Evolutionary conservation across 2,329 filamentous ascomycete genomes (phyloP).

Genomic region (Pestalotiopsis sp.): DNA sequence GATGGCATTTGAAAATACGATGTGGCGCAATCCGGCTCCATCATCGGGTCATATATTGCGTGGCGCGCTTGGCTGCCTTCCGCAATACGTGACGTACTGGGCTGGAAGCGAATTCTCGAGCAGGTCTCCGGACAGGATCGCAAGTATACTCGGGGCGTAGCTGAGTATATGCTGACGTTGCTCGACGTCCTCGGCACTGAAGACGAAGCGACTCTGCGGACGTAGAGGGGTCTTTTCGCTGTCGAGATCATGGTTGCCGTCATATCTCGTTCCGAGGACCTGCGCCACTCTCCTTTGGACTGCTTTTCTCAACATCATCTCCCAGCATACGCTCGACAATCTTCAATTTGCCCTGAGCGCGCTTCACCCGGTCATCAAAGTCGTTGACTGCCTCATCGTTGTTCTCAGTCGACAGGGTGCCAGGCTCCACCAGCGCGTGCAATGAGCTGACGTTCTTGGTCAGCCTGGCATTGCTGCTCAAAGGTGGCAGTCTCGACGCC

Average conservation of each 20-base stretch:
- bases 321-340: slow-evolving; percentile 74
- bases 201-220: background rate
- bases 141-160: background rate
- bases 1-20: too few relatives aligned
- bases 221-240: background rate
- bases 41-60: too few relatives aligned
- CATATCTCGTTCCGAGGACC: slow-evolving; percentile 17
- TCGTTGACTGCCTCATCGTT: slow-evolving; percentile 87
- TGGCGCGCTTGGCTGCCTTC: too few relatives aligned
- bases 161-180: background rate
- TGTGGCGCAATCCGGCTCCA: too few relatives aligned
- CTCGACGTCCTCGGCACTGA: background rate
- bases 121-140: too few relatives aligned
- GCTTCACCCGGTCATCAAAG: slow-evolving; percentile 82
- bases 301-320: slow-evolving; percentile 21
- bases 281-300: background rate
- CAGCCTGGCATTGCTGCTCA: slow-evolving; percentile 64
- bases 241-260: background rate
- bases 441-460: slow-evolving; percentile 77
- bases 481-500: slow-evolving; percentile 40
- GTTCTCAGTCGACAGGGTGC: slow-evolving; percentile 78
- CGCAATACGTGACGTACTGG: too few relatives aligned
- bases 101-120: background rate
- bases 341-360: slow-evolving; percentile 81
- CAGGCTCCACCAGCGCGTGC: slow-evolving; percentile 77